Conservation (phyloP, 1,139 yeast genomes). For the Debaryomyces fabryi region DNA sequence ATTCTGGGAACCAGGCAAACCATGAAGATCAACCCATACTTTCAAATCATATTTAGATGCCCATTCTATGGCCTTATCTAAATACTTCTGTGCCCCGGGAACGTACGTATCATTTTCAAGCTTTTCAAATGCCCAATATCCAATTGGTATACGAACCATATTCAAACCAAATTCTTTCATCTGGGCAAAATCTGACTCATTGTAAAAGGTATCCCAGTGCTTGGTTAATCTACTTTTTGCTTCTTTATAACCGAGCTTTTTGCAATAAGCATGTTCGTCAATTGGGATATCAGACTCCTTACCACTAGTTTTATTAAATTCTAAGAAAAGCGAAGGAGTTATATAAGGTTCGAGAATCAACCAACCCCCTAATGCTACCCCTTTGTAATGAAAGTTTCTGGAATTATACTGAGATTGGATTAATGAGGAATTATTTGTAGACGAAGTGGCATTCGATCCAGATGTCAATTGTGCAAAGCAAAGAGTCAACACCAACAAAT, state of each 20-base stretch:
- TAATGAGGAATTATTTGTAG: conserved; percentile 8
- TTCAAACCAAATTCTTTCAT: conserved; percentile 56
- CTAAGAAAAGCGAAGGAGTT: conserved; percentile 59
- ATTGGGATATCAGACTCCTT: conserved; percentile 45
- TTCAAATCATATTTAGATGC: conserved; percentile 49
- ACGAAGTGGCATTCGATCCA: neutral
- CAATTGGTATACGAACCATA: conserved; percentile 65
- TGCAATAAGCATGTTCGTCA: conserved; percentile 60
- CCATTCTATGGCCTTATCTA: conserved; percentile 61
- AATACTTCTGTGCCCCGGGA: conserved; percentile 54
- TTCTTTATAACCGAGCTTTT: conserved; percentile 47
- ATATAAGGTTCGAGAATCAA: conserved; percentile 66
- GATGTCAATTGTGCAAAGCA: neutral
- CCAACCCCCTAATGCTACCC: conserved; percentile 70
- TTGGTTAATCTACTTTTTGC: conserved; percentile 43
- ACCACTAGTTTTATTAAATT: conserved; percentile 29
- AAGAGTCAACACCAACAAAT: neutral
- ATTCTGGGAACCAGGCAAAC: conserved; percentile 69
- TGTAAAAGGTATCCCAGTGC: conserved; percentile 60
- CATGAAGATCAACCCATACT: conserved; percentile 67
- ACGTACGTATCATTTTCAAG: conserved; percentile 59
- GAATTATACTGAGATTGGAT: conserved; percentile 19
- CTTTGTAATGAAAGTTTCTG: conserved; percentile 36
- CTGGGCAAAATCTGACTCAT: conserved; percentile 53
- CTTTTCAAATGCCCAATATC: conserved; percentile 65